Base-by-base conservation (phyloP, 768 basidiomycete species). In the Hygrocybe coccinea region DNA sequence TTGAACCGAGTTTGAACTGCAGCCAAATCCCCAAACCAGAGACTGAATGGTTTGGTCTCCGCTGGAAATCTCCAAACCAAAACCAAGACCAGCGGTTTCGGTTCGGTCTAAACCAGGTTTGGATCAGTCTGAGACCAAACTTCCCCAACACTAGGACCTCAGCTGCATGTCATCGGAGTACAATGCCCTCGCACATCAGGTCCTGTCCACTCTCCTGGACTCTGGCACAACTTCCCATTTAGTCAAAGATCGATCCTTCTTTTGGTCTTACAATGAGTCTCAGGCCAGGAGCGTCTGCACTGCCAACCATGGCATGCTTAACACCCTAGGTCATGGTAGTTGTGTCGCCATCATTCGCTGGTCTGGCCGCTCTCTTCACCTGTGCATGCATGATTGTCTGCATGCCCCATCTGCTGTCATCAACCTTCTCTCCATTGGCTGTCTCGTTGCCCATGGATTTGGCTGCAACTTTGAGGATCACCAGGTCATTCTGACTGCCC, bases 371-470 rank as follows among this genome's bases (percentile, higher is more conserved):
- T 1, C 14, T n/a, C 49, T 61, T 8, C 29, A 53, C 0, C 3
- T 67, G 2, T 25, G 17, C 4, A 49, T 68, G 1, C 14, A 35
- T 12, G 56, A 62, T 19, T 69, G 68, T 46, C 58, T 69, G 1
- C 59, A 62, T 57, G 59, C 67, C 0, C 67, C 68, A 0, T 58
- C 61, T 47, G 60, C n/a, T n/a, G n/a, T n/a, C n/a, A 56, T 68
- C 0, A 65, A 68, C 17, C 59, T 69, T 1, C 21, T 67, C 0
- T 68, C 63, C 0, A 56, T 68, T 17, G 60, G 64, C 11, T 49
- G 52, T 0, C 51, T 69, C 14, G 50, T 36, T 8, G 54, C 64
- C 11, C 36, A 58, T 45, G 24, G 35, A n/a, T 17, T 60, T 22
- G 12, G 8, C 25, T 60, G 39, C 6, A 35, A 46, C 11, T 60